phyloP scores from a whole-genome alignment of 176 grass and related monocot species.

The Ensete ventricosum region DNA sequence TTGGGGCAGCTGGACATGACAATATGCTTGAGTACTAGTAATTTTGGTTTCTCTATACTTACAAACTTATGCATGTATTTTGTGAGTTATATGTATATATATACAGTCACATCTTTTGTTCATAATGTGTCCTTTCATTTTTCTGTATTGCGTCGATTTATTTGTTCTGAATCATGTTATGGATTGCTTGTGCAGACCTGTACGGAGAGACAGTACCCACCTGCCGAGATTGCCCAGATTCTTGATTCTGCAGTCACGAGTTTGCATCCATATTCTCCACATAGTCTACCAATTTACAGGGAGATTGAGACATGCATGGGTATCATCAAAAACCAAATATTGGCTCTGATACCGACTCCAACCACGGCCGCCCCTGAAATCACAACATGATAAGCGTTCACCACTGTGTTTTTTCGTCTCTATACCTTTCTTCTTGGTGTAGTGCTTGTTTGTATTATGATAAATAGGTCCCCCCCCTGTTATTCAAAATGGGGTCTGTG shows the following conservation, averaged over 20 bases:
- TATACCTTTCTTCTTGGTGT: neutral
- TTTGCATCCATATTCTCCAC: slow-evolving; percentile 64
- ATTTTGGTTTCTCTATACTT: too few species aligned
- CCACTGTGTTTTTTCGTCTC: too few species aligned
- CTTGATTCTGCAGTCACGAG: slow-evolving; percentile 62
- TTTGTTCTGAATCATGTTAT: too few species aligned
- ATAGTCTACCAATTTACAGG: slow-evolving; percentile 48
- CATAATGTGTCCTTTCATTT: neutral
- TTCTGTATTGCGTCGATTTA: too few species aligned
- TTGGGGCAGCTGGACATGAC: too few species aligned
- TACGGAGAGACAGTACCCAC: slow-evolving; percentile 85
- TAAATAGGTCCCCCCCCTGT: neutral
- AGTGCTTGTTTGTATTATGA: neutral
- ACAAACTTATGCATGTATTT: too few species aligned
- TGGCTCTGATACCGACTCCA: slow-evolving; percentile 70
- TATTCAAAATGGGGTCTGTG: neutral
- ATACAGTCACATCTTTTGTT: neutral
- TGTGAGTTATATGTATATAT: too few species aligned
- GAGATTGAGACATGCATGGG: slow-evolving; percentile 90
- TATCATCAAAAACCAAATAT: slow-evolving; percentile 84
- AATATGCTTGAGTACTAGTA: too few species aligned
- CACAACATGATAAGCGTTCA: slow-evolving; percentile 13
- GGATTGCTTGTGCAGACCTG: slow-evolving; percentile 45
- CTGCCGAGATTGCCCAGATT: slow-evolving; percentile 86
- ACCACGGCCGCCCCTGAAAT: slow-evolving; percentile 11